Evolutionary conservation across 306 rosid genomes (phyloP), one percentile per base, ranked within the genome.

Genomic region (Hippophae gyantsensis): DNA sequence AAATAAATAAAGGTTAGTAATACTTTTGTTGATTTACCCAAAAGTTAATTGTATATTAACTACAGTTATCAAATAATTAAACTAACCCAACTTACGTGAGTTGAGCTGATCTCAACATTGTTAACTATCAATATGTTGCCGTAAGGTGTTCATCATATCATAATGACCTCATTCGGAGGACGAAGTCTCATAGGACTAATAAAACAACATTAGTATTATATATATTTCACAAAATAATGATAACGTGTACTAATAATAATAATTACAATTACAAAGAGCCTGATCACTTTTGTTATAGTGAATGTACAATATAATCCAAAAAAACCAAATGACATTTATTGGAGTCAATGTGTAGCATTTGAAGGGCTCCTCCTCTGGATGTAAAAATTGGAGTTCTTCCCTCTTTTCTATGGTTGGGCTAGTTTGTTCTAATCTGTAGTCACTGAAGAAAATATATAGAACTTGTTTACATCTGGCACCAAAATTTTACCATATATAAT

Each of bases 241-340:
- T 27, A 32, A 44, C 1, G 71, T 74, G 74, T 52, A 70, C 67
- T 71, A 68, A 72, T 70, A 62, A 58, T 52, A 68, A 65, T 69
- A 79, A 69, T 81, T 81, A 82, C 84, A 87, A 53, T 79, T 73
- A 69, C 48, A 65, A 61, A 74, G 58, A 61, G 76, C 68, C 64
- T 61, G 75, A 69, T 64, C 46, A 43, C 54, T 69, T 72, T 64
- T 58, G 72, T 66, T 70, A 74, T 64, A 72, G 72, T 67, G 68
- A 74, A 81, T 76, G 75, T 86, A 83, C 90, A 84, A 61, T 67
- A 70, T 73, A 69, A 74, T 56, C 72, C 74, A 54, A 48, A 66
- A 25, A 70, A 18, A 52, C 5, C 69, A 25, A 42, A 27, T 50
- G 18, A 12, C 48, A 56, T 69, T 77, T 52, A 62, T 57, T 10